phyloP scores from a whole-genome alignment of 164 flowering plant genomes.

The Dillenia suffruticosa region DNA sequence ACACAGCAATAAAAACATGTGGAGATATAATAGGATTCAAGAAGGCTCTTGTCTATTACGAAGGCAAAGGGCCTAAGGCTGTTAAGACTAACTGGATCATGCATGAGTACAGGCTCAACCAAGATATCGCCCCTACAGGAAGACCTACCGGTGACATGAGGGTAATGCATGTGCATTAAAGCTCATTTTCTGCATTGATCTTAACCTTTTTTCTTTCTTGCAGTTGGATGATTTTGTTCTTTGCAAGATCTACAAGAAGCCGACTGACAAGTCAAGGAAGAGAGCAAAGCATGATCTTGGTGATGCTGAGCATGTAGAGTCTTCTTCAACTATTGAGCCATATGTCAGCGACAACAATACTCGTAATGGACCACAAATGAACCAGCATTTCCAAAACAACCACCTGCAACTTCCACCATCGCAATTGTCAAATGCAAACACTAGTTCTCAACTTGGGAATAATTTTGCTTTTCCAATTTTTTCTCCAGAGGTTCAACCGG shows the following conservation, averaged over 20 bases:
- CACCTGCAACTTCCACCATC: too few species aligned
- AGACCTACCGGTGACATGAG: background rate
- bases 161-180: background rate
- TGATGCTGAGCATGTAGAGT: too few species aligned
- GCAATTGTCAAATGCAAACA: too few species aligned
- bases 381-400: too few species aligned
- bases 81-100: constrained; percentile 55
- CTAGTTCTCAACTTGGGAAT: too few species aligned
- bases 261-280: too few species aligned
- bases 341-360: too few species aligned
- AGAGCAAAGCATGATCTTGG: too few species aligned
- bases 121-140: constrained; percentile 28
- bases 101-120: constrained; percentile 45
- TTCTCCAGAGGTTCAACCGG: too few species aligned
- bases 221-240: constrained; percentile 56
- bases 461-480: too few species aligned
- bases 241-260: constrained; percentile 49
- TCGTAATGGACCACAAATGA: too few species aligned
- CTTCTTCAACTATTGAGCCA: too few species aligned
- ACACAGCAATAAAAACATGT: constrained; percentile 26
- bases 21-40: constrained; percentile 38
- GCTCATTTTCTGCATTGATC: background rate
- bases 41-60: constrained; percentile 56
- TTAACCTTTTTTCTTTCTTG: constrained; percentile 5
- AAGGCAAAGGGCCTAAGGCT: constrained; percentile 54